Percentiles rank a stretch among this genome's conserved stretches.
phyloP scores from a whole-genome alignment of 495 filamentous ascomycete genomes.

The Thermothielavioides terrestris region DNA sequence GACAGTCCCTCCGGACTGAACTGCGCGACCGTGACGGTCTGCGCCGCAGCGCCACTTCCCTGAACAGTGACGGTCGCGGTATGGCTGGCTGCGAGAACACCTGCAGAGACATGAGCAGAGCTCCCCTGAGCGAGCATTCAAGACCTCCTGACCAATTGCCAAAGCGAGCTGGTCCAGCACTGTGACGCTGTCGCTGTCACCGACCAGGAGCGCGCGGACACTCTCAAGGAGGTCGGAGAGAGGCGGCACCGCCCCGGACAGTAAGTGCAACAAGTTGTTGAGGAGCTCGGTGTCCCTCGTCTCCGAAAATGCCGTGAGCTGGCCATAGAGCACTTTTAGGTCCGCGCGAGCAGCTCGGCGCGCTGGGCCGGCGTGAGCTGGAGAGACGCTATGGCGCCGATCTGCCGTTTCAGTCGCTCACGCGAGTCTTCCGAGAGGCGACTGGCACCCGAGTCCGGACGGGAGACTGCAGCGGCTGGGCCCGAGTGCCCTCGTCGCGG shows the following conservation, averaged over 20 bases:
- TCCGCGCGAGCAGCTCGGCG: not conserved
- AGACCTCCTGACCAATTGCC: not conserved
- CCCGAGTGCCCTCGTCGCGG: not conserved
- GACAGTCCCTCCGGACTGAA: too few species aligned
- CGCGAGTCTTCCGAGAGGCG: not conserved
- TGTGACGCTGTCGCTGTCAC: not conserved
- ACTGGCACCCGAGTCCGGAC: not conserved
- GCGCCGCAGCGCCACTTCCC: not conserved
- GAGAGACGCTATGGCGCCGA: not conserved
- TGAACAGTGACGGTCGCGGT: not conserved
- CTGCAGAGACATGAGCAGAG: not conserved
- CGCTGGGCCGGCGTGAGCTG: not conserved
- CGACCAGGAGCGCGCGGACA: not conserved
- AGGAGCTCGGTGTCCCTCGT: not conserved
- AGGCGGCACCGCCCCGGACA: not conserved
- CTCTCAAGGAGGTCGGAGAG: not conserved
- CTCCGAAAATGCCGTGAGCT: not conserved
- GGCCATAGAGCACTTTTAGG: not conserved
- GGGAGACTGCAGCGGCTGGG: not conserved
- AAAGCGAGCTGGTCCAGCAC: not conserved
- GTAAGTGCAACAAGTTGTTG: not conserved
- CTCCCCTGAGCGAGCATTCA: not conserved
- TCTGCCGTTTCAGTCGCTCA: not conserved
- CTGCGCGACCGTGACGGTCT: not conserved
- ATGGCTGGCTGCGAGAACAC: not conserved